These are phyloP conservation scores for Picochlorum sp. DNA, from an alignment of 139 green algal genomes.

Conservation along the genomic window DNA sequence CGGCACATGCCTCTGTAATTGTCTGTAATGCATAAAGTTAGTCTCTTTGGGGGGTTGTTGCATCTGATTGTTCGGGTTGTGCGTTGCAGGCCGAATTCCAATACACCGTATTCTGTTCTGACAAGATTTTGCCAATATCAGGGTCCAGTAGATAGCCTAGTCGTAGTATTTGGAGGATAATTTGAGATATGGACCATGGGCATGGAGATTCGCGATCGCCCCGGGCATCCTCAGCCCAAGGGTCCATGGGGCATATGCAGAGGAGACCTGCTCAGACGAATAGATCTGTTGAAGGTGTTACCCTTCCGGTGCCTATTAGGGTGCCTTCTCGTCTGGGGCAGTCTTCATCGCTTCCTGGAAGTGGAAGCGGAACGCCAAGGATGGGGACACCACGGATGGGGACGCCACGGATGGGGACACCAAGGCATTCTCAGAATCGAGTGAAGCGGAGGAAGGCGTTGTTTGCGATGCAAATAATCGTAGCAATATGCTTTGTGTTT, in stretches of 20 bases:
- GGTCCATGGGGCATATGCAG: neutral
- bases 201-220: neutral
- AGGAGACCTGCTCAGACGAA: neutral
- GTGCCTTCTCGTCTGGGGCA: neutral
- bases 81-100: too few species aligned
- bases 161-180: too few species aligned
- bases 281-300: slow-evolving; percentile 2
- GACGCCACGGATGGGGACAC: neutral
- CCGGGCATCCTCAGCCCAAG: neutral
- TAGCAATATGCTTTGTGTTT: neutral
- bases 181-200: neutral
- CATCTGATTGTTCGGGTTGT: too few species aligned
- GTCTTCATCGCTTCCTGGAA: neutral
- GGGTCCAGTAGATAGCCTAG: too few species aligned
- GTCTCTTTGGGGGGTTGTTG: too few species aligned
- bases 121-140: too few species aligned
- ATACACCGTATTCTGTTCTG: too few species aligned
- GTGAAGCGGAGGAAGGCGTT: neutral
- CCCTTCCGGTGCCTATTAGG: neutral
- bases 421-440: neutral
- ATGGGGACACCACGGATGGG: slow-evolving; percentile 1
- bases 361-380: neutral
- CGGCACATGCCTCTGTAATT: too few species aligned
- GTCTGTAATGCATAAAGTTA: too few species aligned
- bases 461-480: neutral